Evolutionary conservation across 1,139 yeast species (phyloP).

Genomic region (Meyerozyma guilliermondii): DNA sequence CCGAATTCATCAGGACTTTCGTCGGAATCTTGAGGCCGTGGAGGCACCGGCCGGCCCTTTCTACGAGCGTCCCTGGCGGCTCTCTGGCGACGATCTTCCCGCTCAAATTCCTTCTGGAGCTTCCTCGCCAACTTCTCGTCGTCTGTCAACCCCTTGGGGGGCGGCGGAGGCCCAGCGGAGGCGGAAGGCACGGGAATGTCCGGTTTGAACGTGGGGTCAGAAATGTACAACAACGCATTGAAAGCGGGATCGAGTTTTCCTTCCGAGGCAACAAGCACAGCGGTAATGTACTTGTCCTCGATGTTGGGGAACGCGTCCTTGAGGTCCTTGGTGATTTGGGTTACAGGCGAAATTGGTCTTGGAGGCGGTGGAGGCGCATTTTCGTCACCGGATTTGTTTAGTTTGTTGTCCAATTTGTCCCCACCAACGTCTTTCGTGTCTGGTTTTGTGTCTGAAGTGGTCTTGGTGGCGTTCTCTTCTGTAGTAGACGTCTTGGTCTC

Average conservation of each 20-base stretch:
- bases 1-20: slow-evolving; percentile 64
- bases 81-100: slow-evolving; percentile 30
- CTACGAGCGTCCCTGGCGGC: slow-evolving; percentile 10
- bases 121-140: slow-evolving; percentile 84
- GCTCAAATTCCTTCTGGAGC: slow-evolving; percentile 67
- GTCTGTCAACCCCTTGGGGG: slow-evolving; percentile 38
- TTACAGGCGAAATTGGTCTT: slow-evolving; percentile 59
- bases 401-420: too few species aligned
- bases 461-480: neutral
- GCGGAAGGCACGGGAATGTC: slow-evolving; percentile 43
- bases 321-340: slow-evolving; percentile 49
- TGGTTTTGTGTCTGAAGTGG: slow-evolving; percentile 4
- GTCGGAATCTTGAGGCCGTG: slow-evolving; percentile 35
- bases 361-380: slow-evolving; percentile 68
- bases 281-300: slow-evolving; percentile 66
- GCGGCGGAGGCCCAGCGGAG: slow-evolving; percentile 10
- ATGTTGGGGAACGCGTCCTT: slow-evolving; percentile 78
- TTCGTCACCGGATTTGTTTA: slow-evolving; percentile 11
- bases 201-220: slow-evolving; percentile 71
- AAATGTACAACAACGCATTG: slow-evolving; percentile 73
- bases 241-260: slow-evolving; percentile 83
- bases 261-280: slow-evolving; percentile 79
- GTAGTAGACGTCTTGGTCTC: slow-evolving; percentile 5
- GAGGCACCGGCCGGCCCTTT: slow-evolving; percentile 13
- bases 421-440: slow-evolving; percentile 7